Conservation (phyloP, 139 green algal species). For the Chlorella vulgaris region DNA sequence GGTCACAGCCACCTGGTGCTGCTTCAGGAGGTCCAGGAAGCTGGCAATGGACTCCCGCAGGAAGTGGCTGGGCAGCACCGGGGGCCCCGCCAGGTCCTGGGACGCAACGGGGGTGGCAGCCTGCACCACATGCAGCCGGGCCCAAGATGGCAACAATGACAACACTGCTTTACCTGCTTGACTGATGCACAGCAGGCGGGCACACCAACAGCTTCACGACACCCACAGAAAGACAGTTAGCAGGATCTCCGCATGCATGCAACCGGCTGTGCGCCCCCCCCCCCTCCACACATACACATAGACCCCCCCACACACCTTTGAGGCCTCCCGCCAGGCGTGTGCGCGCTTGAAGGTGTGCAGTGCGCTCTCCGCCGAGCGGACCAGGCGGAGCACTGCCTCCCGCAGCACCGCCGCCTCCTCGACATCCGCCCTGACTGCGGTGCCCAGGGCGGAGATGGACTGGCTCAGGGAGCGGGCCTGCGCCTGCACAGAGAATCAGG, state of each 20-base stretch:
- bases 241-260: background rate
- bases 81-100: background rate
- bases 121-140: background rate
- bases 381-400: conserved; percentile 39
- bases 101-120: background rate
- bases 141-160: too few relatives aligned
- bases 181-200: too few relatives aligned
- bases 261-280: background rate
- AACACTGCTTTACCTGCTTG: too few relatives aligned
- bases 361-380: conserved; percentile 42
- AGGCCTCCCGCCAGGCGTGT: conserved; percentile 39
- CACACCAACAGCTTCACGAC: too few relatives aligned
- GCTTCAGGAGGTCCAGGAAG: conserved; percentile 41
- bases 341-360: conserved; percentile 50
- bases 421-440: conserved; percentile 17
- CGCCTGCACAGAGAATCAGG: background rate
- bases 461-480: conserved; percentile 27
- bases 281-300: background rate
- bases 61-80: conserved; percentile 29
- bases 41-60: conserved; percentile 34
- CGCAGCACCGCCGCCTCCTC: conserved; percentile 30
- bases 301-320: conserved; percentile 22
- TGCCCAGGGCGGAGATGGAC: conserved; percentile 24
- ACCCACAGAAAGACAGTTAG: too few relatives aligned
- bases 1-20: conserved; percentile 20